Evolutionary conservation across 352 stramenopile genomes (phyloP).

Genomic region (Aphanomyces euteiches): DNA sequence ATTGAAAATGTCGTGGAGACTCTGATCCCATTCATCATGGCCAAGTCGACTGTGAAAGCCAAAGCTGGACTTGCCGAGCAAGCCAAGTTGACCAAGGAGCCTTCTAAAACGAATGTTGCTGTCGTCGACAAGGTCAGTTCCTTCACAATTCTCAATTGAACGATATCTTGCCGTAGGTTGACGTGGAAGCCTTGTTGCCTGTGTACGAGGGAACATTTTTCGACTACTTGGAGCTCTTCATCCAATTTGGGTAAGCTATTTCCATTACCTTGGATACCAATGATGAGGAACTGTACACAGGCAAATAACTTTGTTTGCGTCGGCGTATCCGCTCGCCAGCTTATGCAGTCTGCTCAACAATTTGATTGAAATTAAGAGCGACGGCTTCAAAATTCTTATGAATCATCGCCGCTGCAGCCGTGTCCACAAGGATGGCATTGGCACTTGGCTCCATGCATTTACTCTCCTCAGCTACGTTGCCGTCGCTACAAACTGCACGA

Average conservation of each 20-base stretch:
- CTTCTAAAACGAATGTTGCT: constrained; percentile 43
- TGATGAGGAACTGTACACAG: constrained; percentile 41
- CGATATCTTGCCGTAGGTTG: constrained; percentile 25
- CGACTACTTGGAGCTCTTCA: constrained; percentile 93
- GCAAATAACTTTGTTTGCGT: constrained; percentile 92
- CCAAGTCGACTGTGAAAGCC: constrained; percentile 70
- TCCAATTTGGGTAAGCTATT: constrained; percentile 80
- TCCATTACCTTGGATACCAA: constrained; percentile 34
- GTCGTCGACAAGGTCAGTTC: constrained; percentile 45
- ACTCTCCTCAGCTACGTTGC: constrained; percentile 88
- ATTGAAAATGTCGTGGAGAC: constrained; percentile 66
- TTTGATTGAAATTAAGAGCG: constrained; percentile 92
- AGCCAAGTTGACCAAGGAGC: constrained; percentile 60
- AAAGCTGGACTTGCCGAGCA: constrained; percentile 54
- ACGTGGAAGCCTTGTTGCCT: constrained; percentile 73
- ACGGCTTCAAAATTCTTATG: constrained; percentile 93
- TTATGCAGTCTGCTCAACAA: constrained; percentile 93
- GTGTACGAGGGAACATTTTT: constrained; percentile 86
- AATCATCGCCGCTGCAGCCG: constrained; percentile 73
- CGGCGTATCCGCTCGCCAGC: constrained; percentile 89
- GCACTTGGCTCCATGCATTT: constrained; percentile 91
- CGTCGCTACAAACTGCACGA: constrained; percentile 92
- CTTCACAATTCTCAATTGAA: not conserved
- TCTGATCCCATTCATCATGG: constrained; percentile 73
- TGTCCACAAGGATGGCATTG: constrained; percentile 73